phyloP scores from a whole-genome alignment of 306 rosid species.

The Cotoneaster glaucophyllus region DNA sequence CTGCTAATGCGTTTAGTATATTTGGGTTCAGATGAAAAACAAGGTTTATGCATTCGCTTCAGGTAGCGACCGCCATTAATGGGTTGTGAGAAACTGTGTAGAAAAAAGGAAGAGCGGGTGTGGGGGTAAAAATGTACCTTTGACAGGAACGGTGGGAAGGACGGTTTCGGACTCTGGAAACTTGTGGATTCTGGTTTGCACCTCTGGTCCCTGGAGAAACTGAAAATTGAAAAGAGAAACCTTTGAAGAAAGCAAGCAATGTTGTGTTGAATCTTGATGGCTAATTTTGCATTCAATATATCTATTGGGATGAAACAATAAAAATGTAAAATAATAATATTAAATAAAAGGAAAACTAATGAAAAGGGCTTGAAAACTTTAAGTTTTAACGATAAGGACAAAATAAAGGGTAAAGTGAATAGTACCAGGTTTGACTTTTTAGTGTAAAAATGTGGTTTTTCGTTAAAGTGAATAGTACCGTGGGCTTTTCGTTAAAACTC shows the following conservation, averaged over 20 bases:
- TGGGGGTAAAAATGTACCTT: background rate
- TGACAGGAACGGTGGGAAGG: background rate
- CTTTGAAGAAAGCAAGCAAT: background rate
- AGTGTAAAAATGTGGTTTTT: too few species aligned
- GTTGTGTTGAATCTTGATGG: background rate
- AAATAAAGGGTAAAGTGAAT: too few species aligned
- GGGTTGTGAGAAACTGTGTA: background rate
- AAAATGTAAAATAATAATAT: too few species aligned
- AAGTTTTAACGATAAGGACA: too few species aligned
- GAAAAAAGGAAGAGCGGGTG: background rate
- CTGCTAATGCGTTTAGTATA: background rate
- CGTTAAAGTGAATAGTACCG: too few species aligned
- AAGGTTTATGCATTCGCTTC: background rate
- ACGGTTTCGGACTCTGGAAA: background rate
- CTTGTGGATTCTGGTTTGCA: background rate
- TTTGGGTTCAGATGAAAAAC: background rate
- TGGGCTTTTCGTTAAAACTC: too few species aligned
- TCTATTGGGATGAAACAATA: background rate
- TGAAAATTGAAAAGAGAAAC: background rate
- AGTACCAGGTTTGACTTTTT: too few species aligned
- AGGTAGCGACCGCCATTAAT: background rate
- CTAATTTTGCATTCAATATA: background rate
- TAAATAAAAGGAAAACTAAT: too few species aligned
- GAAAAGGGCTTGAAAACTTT: too few species aligned
- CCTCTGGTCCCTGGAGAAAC: slow-evolving; percentile 4